These are phyloP conservation scores for Claviceps fusiformis DNA, from an alignment of 2,329 filamentous ascomycete genomes.

Conservation along the genomic window DNA sequence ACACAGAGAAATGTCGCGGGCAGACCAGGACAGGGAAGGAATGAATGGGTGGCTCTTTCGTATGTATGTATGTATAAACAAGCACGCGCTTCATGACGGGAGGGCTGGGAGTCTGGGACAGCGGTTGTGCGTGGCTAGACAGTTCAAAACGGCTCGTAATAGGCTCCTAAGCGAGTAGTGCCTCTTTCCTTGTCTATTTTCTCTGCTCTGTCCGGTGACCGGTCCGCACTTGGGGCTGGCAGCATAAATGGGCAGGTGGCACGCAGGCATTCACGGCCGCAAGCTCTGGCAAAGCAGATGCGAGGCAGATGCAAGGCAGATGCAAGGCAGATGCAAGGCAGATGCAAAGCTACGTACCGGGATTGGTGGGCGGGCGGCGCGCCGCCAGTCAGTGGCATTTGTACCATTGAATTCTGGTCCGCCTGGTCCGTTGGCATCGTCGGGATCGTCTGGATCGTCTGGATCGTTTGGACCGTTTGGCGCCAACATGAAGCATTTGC, in stretches of 20 bases:
- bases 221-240: too few species aligned
- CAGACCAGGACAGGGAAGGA: constrained; percentile 2
- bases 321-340: neutral
- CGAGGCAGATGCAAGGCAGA: neutral
- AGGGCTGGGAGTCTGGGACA: too few species aligned
- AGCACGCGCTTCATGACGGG: too few species aligned
- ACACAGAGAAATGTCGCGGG: neutral
- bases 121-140: too few species aligned
- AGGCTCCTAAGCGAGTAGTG: too few species aligned
- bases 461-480: neutral
- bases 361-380: neutral
- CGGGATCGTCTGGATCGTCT: too few species aligned
- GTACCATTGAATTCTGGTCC: neutral
- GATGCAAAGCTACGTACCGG: neutral
- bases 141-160: too few species aligned
- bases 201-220: too few species aligned
- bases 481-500: neutral
- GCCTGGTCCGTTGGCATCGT: too few species aligned
- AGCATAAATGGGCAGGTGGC: neutral
- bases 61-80: neutral
- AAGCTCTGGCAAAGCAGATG: neutral
- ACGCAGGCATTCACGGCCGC: neutral
- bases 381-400: constrained; percentile 1
- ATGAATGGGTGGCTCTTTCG: constrained; percentile 3
- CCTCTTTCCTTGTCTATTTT: too few species aligned